phyloP scores from a whole-genome alignment of 495 filamentous ascomycete genomes.

The Hypoxylon rickii region DNA sequence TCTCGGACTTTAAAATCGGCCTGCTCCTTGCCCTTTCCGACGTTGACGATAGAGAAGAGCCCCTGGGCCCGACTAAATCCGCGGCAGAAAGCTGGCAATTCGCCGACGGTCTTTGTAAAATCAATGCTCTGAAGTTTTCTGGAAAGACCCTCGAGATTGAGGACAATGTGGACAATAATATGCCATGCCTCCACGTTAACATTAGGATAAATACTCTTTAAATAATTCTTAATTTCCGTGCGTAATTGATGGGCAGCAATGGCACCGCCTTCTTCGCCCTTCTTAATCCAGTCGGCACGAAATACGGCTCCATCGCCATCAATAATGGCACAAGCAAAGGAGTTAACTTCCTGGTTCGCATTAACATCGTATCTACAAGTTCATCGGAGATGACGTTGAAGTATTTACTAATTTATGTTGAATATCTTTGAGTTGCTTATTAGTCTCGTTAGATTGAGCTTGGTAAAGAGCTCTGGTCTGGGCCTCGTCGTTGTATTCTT shows the following conservation, averaged over 20 bases:
- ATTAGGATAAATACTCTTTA: conserved; percentile 44
- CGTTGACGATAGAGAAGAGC: conserved; percentile 65
- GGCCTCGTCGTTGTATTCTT: conserved; percentile 16
- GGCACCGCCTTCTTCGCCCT: conserved; percentile 60
- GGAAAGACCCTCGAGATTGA: conserved; percentile 61
- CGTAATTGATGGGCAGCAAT: conserved; percentile 59
- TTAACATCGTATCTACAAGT: neutral
- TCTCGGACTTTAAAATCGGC: conserved; percentile 59
- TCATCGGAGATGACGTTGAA: neutral
- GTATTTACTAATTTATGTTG: conserved; percentile 20
- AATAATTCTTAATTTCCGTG: conserved; percentile 54
- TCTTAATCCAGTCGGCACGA: conserved; percentile 56
- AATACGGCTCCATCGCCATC: conserved; percentile 69
- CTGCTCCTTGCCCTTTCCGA: conserved; percentile 64
- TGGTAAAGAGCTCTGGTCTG: conserved; percentile 23
- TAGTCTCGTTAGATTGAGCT: conserved; percentile 16
- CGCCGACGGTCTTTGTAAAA: conserved; percentile 55
- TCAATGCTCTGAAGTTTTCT: conserved; percentile 53
- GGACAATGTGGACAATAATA: conserved; percentile 65
- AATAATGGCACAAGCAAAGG: conserved; percentile 63
- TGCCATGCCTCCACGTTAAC: conserved; percentile 52
- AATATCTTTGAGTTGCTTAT: conserved; percentile 13
- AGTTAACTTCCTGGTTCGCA: conserved; percentile 42
- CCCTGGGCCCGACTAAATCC: conserved; percentile 64
- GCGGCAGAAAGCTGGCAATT: conserved; percentile 56